Evolutionary conservation across 1,284 basidiomycete genomes (phyloP), one percentile per base, ranked within the genome.

Genomic region (Malassezia restricta): DNA sequence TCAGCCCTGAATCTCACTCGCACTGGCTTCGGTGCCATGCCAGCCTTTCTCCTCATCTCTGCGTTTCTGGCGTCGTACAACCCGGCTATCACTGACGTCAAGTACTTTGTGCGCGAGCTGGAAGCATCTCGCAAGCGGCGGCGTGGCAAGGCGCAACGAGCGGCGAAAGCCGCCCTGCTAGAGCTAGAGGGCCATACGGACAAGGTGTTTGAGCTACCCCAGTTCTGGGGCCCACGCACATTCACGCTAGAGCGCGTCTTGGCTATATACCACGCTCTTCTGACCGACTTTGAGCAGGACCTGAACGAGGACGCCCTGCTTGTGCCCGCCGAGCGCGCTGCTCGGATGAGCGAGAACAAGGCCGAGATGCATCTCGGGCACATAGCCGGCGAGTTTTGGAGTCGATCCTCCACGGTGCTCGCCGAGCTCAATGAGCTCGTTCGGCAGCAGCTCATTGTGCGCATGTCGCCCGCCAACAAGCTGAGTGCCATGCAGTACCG

Each of bases 41-140:
- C 51, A 11, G 84, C 84, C 59, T 90, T 83, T 64, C 77, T 92
- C 15, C 75, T 92, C 9, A 74, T 92, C 7, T 85, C 88, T 0
- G 80, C 84, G 0, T 94, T 84, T 70, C 75, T 91, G 31, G 87
- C 87, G 2, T 87, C 85, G 41, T 86, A 84, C 53, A 94, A 94
- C 70, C 88, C 89, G 0, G 74, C 82, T 0, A 84, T 83, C 64
- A 82, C 82, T 6, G 90, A 94, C 71, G 51, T 87, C 58, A 55
- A 63, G 27, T 66, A 67, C 47, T 69, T 64, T 45, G 43, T 69
- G 14, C 60, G 64, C 6, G 66, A 69, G 57, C 41, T 64, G 48
- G 40, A 55, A 55, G 15, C 51, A 51, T 49, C 54, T 51, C 31
- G 56, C 56, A 11, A 58, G 52, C 28, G 58, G 48, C 44, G 49